Conservation (phyloP, 1,139 yeast species). For the Blastobotrys indianensis region DNA sequence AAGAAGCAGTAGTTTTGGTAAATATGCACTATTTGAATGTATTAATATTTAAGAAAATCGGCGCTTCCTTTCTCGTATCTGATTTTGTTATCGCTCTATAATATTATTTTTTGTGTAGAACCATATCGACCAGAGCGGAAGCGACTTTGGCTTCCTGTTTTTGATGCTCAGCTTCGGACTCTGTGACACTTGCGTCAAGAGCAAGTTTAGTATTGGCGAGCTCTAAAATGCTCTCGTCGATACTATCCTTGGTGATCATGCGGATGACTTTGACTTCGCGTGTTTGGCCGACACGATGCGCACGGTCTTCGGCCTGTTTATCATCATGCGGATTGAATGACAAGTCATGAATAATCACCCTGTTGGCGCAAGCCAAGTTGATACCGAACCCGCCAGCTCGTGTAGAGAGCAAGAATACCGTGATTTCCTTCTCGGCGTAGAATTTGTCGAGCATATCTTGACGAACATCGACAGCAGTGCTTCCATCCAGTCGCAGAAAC, state of each 20-base stretch:
- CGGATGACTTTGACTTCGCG: conserved; percentile 78
- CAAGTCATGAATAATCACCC: conserved; percentile 86
- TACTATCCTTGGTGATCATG: conserved; percentile 65
- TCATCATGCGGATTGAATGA: conserved; percentile 98
- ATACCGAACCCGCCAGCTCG: conserved; percentile 99
- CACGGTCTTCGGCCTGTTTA: conserved; percentile 96
- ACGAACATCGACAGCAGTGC: conserved; percentile 84
- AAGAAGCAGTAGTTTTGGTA: not conserved
- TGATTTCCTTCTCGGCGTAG: conserved; percentile 74
- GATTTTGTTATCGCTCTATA: conserved; percentile 3
- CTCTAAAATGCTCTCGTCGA: conserved; percentile 83
- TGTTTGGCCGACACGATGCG: conserved; percentile 95
- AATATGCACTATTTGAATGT: not conserved
- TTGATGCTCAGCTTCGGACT: conserved; percentile 35
- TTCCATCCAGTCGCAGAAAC: conserved; percentile 87
- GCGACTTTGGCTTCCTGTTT: conserved; percentile 51
- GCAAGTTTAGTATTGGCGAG: conserved; percentile 89
- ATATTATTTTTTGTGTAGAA: conserved; percentile 21
- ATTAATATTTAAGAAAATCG: not conserved
- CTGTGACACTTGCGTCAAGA: conserved; percentile 64
- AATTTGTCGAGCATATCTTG: conserved; percentile 88
- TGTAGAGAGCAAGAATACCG: conserved; percentile 82
- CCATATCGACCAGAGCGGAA: conserved; percentile 44
- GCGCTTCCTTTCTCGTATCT: conserved; percentile 1
- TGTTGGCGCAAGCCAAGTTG: conserved; percentile 90